These are phyloP conservation scores for Verbena officinalis DNA, from an alignment of 257 asterid genomes.

Conservation along the genomic window DNA sequence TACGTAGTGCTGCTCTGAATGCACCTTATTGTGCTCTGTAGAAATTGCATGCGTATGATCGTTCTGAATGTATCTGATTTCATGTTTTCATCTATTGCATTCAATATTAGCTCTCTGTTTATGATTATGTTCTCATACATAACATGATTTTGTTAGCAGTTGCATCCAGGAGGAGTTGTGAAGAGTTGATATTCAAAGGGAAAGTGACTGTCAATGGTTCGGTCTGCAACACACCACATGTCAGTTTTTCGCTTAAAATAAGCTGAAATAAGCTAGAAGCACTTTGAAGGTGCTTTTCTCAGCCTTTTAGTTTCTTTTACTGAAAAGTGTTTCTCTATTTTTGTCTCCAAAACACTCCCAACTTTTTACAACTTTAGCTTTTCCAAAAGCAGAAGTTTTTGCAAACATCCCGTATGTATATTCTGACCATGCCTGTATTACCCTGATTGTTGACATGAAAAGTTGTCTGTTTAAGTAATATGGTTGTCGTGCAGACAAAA, in stretches of 20 bases:
- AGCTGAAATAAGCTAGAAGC: too few species aligned
- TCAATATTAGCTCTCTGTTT: neutral
- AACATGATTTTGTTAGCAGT: constrained; percentile 48
- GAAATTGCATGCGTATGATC: constrained; percentile 5
- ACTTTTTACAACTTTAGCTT: too few species aligned
- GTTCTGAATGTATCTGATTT: too few species aligned
- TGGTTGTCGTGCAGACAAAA: constrained; percentile 63
- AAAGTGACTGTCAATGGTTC: constrained; percentile 96
- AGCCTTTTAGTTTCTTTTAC: too few species aligned
- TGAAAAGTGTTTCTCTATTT: too few species aligned
- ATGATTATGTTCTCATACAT: neutral
- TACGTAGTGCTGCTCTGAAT: constrained; percentile 8
- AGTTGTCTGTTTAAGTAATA: neutral
- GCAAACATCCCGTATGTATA: neutral
- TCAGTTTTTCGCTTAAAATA: too few species aligned
- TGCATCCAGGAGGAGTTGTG: constrained; percentile 97
- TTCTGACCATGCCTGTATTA: neutral
- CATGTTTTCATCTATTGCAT: neutral
- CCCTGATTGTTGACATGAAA: constrained; percentile 20
- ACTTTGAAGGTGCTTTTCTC: too few species aligned
- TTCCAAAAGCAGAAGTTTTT: too few species aligned
- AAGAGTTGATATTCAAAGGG: constrained; percentile 88
- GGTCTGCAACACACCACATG: constrained; percentile 93
- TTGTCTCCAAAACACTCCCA: too few species aligned
- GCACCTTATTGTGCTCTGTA: neutral